Evolutionary conservation across 345 rosid species (phyloP), one percentile per base, ranked within the genome.

Genomic region (Eucalyptus melliodora): DNA sequence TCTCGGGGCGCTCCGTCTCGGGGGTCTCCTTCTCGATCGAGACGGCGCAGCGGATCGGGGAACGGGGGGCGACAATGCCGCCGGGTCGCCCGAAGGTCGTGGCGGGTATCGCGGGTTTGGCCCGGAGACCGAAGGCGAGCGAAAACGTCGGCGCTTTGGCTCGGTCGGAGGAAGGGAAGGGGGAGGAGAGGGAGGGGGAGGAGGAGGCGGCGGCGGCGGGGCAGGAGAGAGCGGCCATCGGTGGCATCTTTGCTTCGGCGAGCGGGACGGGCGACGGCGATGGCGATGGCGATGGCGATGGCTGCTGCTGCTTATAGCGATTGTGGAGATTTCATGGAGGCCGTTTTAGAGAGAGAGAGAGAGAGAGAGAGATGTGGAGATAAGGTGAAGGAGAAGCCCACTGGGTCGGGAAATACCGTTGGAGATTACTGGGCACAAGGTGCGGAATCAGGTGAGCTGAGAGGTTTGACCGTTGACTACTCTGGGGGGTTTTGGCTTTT

Each of bases 1-100:
- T 92, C 69, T 90, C 87, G 21, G 99, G 99, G 23, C 98, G 95
- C 90, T 97, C 95, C 8, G 96, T 90, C 88, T 94, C 95, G 3
- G 93, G 91, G 77, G 91, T 93, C 92, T 96, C 97, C 86, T 93
- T 96, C 93, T 95, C 96, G 53, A 96, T 95, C 34, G 97, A 92
- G 90, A 94, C 94, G 31, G 95, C 95, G 47, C 95, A 92, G 65
- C 92, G 91, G 9, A 88, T 86, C 42, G 89, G 27, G 51, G 85
- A 6, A 11, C 24, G 23, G 9, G 12, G 85, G 47, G 9, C 1
- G 5, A 1, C 30, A 24, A 77, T 23, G 27, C 24, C 44, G 85
- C 47, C 85, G 9, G 47, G 47, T 21, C 85, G 85, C 16, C 47
- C 3, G 85, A 77, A 13, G 30, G 30, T 11, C 27, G 8, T 40